Evolutionary conservation across 140 eudicot species (phyloP).

Genomic region (Erigeron philadelphicus): DNA sequence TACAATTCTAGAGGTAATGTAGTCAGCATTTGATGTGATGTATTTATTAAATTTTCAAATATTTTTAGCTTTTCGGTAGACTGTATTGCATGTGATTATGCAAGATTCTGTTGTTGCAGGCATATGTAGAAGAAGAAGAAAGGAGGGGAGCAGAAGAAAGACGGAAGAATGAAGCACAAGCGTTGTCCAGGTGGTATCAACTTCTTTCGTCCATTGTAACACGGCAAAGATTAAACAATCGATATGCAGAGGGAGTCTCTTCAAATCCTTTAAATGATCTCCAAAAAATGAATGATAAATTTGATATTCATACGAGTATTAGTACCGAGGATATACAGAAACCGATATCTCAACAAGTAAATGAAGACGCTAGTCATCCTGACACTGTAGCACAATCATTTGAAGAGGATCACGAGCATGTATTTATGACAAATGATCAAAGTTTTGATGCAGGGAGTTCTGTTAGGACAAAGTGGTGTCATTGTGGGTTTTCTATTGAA

Average conservation of each 20-base stretch:
- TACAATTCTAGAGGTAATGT: slow-evolving; percentile 69
- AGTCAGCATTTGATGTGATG: slow-evolving; percentile 1
- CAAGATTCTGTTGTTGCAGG: slow-evolving; percentile 39
- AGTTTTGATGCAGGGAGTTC: slow-evolving; percentile 37
- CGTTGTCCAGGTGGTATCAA: slow-evolving; percentile 82
- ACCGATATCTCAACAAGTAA: slow-evolving; percentile 25
- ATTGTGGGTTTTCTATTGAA: slow-evolving; percentile 71
- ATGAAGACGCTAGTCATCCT: slow-evolving; percentile 16
- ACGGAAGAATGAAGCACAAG: slow-evolving; percentile 62
- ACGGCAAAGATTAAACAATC: slow-evolving; percentile 62
- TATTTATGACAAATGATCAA: slow-evolving; percentile 48
- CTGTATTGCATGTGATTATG: background rate
- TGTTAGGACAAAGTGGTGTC: slow-evolving; percentile 50
- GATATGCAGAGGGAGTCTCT: slow-evolving; percentile 42
- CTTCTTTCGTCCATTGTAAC: slow-evolving; percentile 82
- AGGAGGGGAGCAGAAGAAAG: slow-evolving; percentile 71
- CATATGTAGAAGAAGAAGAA: slow-evolving; percentile 71
- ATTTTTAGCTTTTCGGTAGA: too few species aligned
- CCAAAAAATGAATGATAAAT: slow-evolving; percentile 18
- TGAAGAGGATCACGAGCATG: slow-evolving; percentile 60
- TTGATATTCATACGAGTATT: slow-evolving; percentile 10
- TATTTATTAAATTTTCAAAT: background rate
- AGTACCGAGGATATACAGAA: slow-evolving; percentile 19
- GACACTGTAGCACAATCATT: slow-evolving; percentile 13
- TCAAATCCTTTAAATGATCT: slow-evolving; percentile 21